Evolutionary conservation across 1,139 yeast genomes (phyloP).

Genomic region (Petasospora rhodanensis): DNA sequence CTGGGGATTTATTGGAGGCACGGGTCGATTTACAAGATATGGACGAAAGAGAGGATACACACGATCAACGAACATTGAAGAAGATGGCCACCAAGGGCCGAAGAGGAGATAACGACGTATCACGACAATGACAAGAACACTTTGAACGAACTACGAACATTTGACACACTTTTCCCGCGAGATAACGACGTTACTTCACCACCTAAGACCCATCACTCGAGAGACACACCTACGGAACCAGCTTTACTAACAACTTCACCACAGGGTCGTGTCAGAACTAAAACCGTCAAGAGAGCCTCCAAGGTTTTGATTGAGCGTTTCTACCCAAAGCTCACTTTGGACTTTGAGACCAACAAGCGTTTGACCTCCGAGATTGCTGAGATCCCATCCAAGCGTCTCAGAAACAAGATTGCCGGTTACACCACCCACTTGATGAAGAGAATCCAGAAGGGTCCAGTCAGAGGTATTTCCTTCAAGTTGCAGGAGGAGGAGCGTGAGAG

Average conservation of each 20-base stretch:
- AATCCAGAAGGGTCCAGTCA: constrained; percentile 99
- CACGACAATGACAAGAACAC: no score
- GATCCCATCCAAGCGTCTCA: constrained; percentile 99
- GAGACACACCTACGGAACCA: no score
- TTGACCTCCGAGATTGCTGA: constrained; percentile 97
- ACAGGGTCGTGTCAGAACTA: constrained; percentile 98
- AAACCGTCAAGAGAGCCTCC: constrained; percentile 99
- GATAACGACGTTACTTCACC: no score
- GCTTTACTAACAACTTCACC: constrained; percentile 18
- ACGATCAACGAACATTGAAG: no score
- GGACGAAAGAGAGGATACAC: no score
- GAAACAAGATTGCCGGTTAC: constrained; percentile 99
- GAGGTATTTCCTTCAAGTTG: constrained; percentile 99
- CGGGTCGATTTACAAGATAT: no score
- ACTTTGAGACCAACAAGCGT: constrained; percentile 99
- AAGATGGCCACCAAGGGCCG: no score
- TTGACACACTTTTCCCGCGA: no score
- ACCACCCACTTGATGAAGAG: constrained; percentile 99
- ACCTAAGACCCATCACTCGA: no score
- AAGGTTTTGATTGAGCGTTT: constrained; percentile 99
- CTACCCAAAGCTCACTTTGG: constrained; percentile 99
- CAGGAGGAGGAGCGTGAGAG: constrained; percentile 99
- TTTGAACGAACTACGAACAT: no score
- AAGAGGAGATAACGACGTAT: no score
- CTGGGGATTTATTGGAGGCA: no score